Conservation (phyloP, 2,329 filamentous ascomycete genomes). For the Graphiopsis chlorocephala region DNA sequence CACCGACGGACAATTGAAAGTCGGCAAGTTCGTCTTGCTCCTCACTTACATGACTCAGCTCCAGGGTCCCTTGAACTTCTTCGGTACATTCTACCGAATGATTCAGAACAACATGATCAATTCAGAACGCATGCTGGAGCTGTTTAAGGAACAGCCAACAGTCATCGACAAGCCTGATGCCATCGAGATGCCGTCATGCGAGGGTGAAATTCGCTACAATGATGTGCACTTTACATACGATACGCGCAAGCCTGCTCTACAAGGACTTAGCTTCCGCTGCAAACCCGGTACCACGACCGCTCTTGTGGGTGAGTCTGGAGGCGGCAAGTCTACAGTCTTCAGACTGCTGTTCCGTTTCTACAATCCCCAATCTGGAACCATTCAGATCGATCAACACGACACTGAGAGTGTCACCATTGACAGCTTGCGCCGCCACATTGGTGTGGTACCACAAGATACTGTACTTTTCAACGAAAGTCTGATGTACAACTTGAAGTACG, state of each 20-base stretch:
- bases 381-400: slow-evolving; percentile 79
- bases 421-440: slow-evolving; percentile 86
- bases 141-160: slow-evolving; percentile 94
- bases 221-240: slow-evolving; percentile 92
- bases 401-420: slow-evolving; percentile 81
- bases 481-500: slow-evolving; percentile 93
- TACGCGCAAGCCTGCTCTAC: slow-evolving; percentile 76
- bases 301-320: slow-evolving; percentile 92
- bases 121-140: slow-evolving; percentile 86
- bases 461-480: slow-evolving; percentile 91
- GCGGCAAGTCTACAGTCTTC: slow-evolving; percentile 95
- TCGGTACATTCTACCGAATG: slow-evolving; percentile 91
- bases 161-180: slow-evolving; percentile 75
- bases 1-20: slow-evolving; percentile 56
- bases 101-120: slow-evolving; percentile 98
- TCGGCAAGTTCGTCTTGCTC: slow-evolving; percentile 68
- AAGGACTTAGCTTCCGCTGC: slow-evolving; percentile 81
- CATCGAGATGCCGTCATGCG: slow-evolving; percentile 62
- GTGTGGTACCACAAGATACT: slow-evolving; percentile 95
- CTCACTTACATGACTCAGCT: slow-evolving; percentile 73
- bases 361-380: slow-evolving; percentile 74
- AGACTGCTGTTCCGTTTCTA: slow-evolving; percentile 96
- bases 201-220: slow-evolving; percentile 81
- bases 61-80: slow-evolving; percentile 68
- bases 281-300: slow-evolving; percentile 89